A percentile compares a stretch with the other conserved stretches of the same genome.
phyloP scores from a whole-genome alignment of 2,329 filamentous ascomycete species.

The Diaporthe helianthi region DNA sequence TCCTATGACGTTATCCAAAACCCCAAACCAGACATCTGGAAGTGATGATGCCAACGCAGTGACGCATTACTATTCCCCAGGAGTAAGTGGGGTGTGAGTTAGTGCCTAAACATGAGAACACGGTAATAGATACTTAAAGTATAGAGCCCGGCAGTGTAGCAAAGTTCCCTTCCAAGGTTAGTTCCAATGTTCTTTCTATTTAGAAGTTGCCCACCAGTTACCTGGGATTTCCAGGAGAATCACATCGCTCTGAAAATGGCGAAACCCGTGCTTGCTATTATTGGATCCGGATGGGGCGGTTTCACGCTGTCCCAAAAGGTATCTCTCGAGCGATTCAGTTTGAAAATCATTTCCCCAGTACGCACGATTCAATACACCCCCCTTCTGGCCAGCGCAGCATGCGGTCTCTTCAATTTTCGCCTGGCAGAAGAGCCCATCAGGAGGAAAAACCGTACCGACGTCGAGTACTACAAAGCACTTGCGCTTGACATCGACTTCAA shows the following conservation, averaged over 20 bases:
- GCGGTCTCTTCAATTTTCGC: slow-evolving; percentile 52
- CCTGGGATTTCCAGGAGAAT: too few relatives aligned
- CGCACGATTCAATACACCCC: slow-evolving; percentile 53
- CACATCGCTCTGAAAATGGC: neutral
- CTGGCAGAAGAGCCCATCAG: slow-evolving; percentile 53
- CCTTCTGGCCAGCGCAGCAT: slow-evolving; percentile 52
- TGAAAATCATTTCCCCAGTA: slow-evolving; percentile 50
- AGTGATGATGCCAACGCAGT: slow-evolving; percentile 3
- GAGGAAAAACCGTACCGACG: slow-evolving; percentile 40
- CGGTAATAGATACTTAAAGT: too few relatives aligned
- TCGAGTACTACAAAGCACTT: slow-evolving; percentile 49
- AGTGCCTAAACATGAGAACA: neutral
- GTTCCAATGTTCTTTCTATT: too few relatives aligned
- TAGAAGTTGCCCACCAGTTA: neutral
- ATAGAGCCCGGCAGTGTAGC: too few relatives aligned
- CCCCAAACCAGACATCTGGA: slow-evolving; percentile 10
- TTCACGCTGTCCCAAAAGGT: slow-evolving; percentile 47
- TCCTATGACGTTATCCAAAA: slow-evolving; percentile 15
- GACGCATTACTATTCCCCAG: neutral
- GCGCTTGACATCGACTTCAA: slow-evolving; percentile 48
- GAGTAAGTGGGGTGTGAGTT: neutral
- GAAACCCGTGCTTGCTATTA: slow-evolving; percentile 38
- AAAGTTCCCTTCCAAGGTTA: too few relatives aligned
- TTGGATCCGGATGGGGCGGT: slow-evolving; percentile 51
- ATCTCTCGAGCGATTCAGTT: slow-evolving; percentile 45